Evolutionary conservation across 1,139 yeast species (phyloP), one percentile per base, ranked within the genome.

Genomic region (Nadsonia starkeyi-henricii): DNA sequence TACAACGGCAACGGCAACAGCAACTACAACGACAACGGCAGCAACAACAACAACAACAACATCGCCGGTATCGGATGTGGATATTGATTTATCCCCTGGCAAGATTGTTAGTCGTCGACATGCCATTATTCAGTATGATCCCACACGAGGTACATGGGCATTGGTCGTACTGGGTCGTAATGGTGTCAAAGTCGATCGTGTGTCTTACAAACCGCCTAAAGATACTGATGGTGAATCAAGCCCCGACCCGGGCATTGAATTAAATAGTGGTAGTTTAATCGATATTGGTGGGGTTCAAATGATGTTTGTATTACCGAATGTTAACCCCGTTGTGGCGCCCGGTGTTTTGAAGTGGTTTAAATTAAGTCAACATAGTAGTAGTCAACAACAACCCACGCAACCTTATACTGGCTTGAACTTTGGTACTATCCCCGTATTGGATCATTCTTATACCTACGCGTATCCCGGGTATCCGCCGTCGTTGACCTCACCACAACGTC

Each of bases 221-320:
- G 78, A 49, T 62, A 66, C 53, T 60, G 28, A 23, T 23, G 5
- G 8, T 23, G 28, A 9, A n/a, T n/a, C n/a, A n/a, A n/a, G n/a
- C n/a, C n/a, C n/a, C n/a, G n/a, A n/a, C n/a, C n/a, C n/a, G 5
- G 28, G 28, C 8, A n/a, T 33, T 7, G 17, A 3, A 15, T 72
- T 91, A 53, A 75, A 77, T 48, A 82, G 93, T 2, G 98, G 97
- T 12, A 86, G 93, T 46, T 79, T 91, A 19, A 68, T 91, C 52
- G 98, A 91, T 61, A 80, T 91, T 46, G 97, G 97, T 9, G 97
- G 96, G 2, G 89, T 95, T 15, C 98, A 91, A 66, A 91, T 91
- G 98, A 91, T 91, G 95, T 91, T 91, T 63, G 91, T 91, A 39
- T 70, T 91, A 55, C 98, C 98, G 0, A 97, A 89, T 61, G 79